Evolutionary conservation across 306 rosid genomes (phyloP).

Genomic region (Arachis hypogaea): DNA sequence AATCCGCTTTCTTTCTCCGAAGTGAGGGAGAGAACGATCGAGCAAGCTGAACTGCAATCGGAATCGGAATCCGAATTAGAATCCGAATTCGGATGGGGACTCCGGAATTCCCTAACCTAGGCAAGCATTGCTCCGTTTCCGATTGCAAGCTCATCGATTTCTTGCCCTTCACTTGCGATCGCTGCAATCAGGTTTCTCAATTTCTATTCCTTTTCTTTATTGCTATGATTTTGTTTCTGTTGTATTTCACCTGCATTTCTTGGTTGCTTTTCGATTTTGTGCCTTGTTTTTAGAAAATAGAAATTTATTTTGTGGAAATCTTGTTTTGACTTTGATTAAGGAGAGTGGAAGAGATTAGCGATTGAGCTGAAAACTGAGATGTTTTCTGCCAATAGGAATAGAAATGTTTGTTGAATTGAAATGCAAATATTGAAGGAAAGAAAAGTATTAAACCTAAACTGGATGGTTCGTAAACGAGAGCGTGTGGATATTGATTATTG

Average conservation of each 20-base stretch:
- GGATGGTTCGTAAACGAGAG: constrained; percentile 1
- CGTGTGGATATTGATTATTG: not conserved
- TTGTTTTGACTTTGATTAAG: not conserved
- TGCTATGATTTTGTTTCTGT: not conserved
- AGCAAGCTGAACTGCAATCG: too few species aligned
- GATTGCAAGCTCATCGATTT: constrained; percentile 84
- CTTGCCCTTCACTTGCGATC: constrained; percentile 94
- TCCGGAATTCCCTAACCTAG: constrained; percentile 90
- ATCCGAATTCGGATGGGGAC: constrained; percentile 69
- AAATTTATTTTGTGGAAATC: not conserved
- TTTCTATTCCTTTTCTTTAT: not conserved
- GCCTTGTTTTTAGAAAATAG: not conserved
- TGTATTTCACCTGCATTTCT: not conserved
- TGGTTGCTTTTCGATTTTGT: not conserved
- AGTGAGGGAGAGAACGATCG: too few species aligned
- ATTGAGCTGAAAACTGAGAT: not conserved
- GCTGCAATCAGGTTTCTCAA: constrained; percentile 52
- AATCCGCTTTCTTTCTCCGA: too few species aligned
- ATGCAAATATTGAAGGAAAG: not conserved
- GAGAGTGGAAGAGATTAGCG: not conserved
- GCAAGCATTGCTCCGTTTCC: constrained; percentile 72
- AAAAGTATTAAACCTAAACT: too few species aligned
- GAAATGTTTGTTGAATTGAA: constrained; percentile 1
- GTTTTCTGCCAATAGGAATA: not conserved
- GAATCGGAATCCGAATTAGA: not conserved